Evolutionary conservation across 73 alveolate species (phyloP).

Genomic region (Paramecium biaurelia): DNA sequence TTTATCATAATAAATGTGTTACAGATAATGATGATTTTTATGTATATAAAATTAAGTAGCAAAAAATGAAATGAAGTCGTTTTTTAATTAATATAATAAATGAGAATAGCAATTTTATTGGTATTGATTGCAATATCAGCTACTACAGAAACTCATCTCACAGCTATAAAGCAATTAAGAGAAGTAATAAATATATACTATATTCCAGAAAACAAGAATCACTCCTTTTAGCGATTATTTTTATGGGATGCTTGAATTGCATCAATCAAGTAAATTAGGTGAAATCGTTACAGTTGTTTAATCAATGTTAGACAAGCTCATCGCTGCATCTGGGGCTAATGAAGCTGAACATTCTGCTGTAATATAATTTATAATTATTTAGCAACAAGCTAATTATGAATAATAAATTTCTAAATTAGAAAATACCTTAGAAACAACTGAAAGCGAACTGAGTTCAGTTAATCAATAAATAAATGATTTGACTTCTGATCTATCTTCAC

Average conservation of each 20-base stretch:
- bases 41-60: not conserved
- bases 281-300: not conserved
- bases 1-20: not conserved
- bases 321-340: not conserved
- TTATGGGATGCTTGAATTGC: conserved; percentile 16
- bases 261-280: not conserved
- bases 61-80: not conserved
- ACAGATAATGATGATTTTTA: not conserved
- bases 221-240: conserved; percentile 42
- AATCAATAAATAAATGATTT: not conserved
- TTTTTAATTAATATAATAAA: not conserved
- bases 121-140: not conserved
- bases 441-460: not conserved
- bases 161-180: not conserved
- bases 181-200: not conserved
- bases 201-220: not conserved
- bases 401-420: not conserved
- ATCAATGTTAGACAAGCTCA: conserved; percentile 1
- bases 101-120: not conserved
- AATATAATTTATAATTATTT: not conserved
- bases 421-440: not conserved
- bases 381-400: conserved; percentile 25
- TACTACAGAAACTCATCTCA: not conserved
- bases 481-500: conserved; percentile 8
- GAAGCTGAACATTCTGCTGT: conserved; percentile 34